These are phyloP conservation scores for Incumbomyces delicatus DNA, from an alignment of 2,329 filamentous ascomycete species.

Conservation along the genomic window DNA sequence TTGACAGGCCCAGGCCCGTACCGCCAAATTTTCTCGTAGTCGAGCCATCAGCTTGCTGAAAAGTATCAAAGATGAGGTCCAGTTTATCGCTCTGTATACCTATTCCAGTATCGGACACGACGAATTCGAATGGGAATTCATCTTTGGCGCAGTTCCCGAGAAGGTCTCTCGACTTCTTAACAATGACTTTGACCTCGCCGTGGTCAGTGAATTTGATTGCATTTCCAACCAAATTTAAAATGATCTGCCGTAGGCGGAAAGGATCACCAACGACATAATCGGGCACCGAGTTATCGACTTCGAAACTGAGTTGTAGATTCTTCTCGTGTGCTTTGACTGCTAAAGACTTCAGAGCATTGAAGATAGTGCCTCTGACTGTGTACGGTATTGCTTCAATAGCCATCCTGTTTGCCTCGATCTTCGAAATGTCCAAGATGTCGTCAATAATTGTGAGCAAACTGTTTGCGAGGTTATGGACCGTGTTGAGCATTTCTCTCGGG, in stretches of 20 bases:
- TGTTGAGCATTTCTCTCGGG: slow-evolving; percentile 96
- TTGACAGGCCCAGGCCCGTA: slow-evolving; percentile 85
- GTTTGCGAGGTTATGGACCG: slow-evolving; percentile 93
- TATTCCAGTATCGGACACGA: slow-evolving; percentile 92
- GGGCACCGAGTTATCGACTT: slow-evolving; percentile 84
- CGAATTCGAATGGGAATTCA: slow-evolving; percentile 91
- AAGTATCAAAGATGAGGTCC: slow-evolving; percentile 95
- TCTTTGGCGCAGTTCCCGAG: slow-evolving; percentile 49
- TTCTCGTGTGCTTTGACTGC: slow-evolving; percentile 98
- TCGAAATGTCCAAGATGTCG: slow-evolving; percentile 58
- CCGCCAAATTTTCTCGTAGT: slow-evolving; percentile 94
- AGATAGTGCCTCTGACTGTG: slow-evolving; percentile 84
- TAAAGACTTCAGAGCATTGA: slow-evolving; percentile 91
- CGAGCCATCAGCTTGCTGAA: slow-evolving; percentile 95
- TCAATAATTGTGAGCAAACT: slow-evolving; percentile 96
- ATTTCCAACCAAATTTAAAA: slow-evolving; percentile 93
- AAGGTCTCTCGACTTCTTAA: slow-evolving; percentile 56
- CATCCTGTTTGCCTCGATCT: slow-evolving; percentile 92
- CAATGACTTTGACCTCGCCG: slow-evolving; percentile 91
- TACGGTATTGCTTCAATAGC: slow-evolving; percentile 97
- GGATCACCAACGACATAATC: slow-evolving; percentile 95
- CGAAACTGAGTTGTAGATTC: slow-evolving; percentile 82
- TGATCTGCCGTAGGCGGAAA: slow-evolving; percentile 92
- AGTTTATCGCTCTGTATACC: slow-evolving; percentile 93
- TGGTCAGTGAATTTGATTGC: slow-evolving; percentile 98